These are phyloP conservation scores for Hordeum vulgare DNA, from an alignment of 176 grass and related monocot genomes.

Conservation along the genomic window MorexV3_pseudomolecules_assembly NC_058524.1:493783412-493783911, in stretches of 20 bases:
- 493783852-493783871: background rate
- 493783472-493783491: background rate
- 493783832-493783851: conserved; percentile 34
- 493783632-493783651: too few species aligned
- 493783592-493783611: background rate
- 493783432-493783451: background rate
- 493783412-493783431: background rate
- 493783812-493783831: conserved; percentile 24
- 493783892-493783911: conserved; percentile 32
- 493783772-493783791: conserved; percentile 29
- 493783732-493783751: conserved; percentile 26
- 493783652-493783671: too few species aligned
- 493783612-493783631: background rate
- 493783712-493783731: background rate
- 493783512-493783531: background rate
- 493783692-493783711: background rate
- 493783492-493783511: too few species aligned
- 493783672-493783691: too few species aligned
- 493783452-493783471: background rate
- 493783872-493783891: conserved; percentile 29
- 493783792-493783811: background rate
- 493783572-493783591: background rate
- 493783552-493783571: background rate
- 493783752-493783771: conserved; percentile 31
- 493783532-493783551: background rate